Percentiles rank a stretch among this genome's conserved stretches.
phyloP scores from a whole-genome alignment of 164 flowering plant species.

The Akebia trifoliata region DNA sequence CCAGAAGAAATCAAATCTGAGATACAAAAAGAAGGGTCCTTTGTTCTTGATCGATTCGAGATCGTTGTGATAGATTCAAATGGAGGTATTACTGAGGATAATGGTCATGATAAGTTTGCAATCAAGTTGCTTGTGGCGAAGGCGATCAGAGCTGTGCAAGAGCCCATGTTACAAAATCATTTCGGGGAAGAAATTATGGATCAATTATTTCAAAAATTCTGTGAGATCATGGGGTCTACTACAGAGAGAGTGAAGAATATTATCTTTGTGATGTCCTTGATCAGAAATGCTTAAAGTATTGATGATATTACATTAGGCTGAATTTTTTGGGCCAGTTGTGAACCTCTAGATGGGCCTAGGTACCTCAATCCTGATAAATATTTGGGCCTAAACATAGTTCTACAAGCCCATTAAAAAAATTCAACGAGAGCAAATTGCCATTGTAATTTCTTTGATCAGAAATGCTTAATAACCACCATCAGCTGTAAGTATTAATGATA shows the following conservation, averaged over 20 bases:
- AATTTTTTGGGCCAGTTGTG: not conserved
- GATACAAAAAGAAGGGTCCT: slow-evolving; percentile 18
- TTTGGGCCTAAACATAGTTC: too few relatives aligned
- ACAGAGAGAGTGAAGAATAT: slow-evolving; percentile 14
- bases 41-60: slow-evolving; percentile 11
- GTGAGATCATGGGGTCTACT: not conserved
- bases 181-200: slow-evolving; percentile 17
- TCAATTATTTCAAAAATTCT: slow-evolving; percentile 13
- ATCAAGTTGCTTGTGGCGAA: slow-evolving; percentile 3
- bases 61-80: slow-evolving; percentile 2
- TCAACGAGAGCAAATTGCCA: too few relatives aligned
- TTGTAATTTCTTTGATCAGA: too few relatives aligned
- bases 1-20: slow-evolving; percentile 12
- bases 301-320: not conserved
- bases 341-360: too few relatives aligned
- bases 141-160: slow-evolving; percentile 16
- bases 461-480: too few relatives aligned
- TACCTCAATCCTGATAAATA: too few relatives aligned
- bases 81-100: not conserved
- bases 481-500: too few relatives aligned
- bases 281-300: not conserved
- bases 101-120: too few relatives aligned
- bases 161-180: slow-evolving; percentile 17
- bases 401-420: too few relatives aligned
- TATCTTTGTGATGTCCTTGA: slow-evolving; percentile 9